Percentiles rank a stretch among this genome's conserved stretches.
Evolutionary conservation across 1,284 basidiomycete genomes (phyloP).

Genomic region (Sporisorium reilianum): DNA sequence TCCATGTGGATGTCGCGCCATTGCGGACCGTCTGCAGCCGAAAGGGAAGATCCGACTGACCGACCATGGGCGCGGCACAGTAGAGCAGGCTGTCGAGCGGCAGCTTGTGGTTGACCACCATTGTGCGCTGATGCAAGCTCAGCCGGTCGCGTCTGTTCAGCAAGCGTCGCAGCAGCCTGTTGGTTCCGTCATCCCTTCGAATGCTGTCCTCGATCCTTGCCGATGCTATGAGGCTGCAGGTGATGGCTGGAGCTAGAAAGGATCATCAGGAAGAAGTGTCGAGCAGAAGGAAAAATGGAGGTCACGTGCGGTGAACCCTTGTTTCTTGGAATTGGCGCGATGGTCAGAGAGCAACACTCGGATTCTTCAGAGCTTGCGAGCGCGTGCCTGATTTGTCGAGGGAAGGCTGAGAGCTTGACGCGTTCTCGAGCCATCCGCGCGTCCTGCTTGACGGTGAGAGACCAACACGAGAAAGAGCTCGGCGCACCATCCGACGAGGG

Average conservation of each 20-base stretch:
- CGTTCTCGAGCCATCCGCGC: conserved; percentile 21
- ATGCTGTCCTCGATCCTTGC: not conserved
- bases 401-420: conserved; percentile 14
- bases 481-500: not conserved
- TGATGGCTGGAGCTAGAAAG: not conserved
- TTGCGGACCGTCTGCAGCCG: conserved; percentile 56
- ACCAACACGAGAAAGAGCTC: conserved; percentile 36
- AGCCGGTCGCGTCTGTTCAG: not conserved
- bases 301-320: conserved; percentile 28
- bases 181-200: no score
- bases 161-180: not conserved
- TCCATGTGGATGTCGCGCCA: conserved; percentile 62
- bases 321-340: conserved; percentile 12
- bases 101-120: conserved; percentile 28
- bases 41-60: conserved; percentile 61
- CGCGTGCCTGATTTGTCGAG: conserved; percentile 12
- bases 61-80: conserved; percentile 62
- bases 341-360: conserved; percentile 41
- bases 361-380: not conserved
- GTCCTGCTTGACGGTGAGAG: conserved; percentile 10
- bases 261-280: not conserved
- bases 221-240: not conserved
- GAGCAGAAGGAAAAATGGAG: conserved; percentile 8
- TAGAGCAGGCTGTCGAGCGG: conserved; percentile 43
- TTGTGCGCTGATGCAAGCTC: conserved; percentile 3